Conservation (phyloP, 495 filamentous ascomycete species). For the Lineolata rhizophorae region DNA sequence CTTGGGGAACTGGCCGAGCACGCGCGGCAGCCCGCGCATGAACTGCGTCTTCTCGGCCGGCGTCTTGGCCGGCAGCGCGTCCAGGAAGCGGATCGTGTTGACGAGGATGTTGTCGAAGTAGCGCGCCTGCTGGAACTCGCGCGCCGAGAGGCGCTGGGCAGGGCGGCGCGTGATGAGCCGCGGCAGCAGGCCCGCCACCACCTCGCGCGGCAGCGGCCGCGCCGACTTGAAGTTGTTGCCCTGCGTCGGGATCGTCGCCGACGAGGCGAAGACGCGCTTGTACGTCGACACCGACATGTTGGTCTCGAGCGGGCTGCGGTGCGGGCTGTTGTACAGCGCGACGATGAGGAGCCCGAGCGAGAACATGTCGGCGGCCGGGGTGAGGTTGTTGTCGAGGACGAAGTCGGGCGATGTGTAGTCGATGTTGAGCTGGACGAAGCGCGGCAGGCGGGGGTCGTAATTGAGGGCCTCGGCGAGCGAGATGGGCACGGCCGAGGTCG, state of each 20-base stretch:
- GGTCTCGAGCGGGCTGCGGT: slow-evolving; percentile 63
- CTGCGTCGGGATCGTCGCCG: slow-evolving; percentile 51
- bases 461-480: slow-evolving; percentile 67
- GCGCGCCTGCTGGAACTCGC: slow-evolving; percentile 77
- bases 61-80: slow-evolving; percentile 76
- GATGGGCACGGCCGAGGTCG: slow-evolving; percentile 49
- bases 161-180: slow-evolving; percentile 67
- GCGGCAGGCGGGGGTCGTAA: slow-evolving; percentile 62
- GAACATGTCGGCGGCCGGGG: slow-evolving; percentile 68
- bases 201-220: slow-evolving; percentile 54
- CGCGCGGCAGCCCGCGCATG: slow-evolving; percentile 65
- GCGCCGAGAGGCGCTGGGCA: slow-evolving; percentile 65
- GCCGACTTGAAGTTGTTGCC: slow-evolving; percentile 70
- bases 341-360: slow-evolving; percentile 75
- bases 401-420: slow-evolving; percentile 93
- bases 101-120: slow-evolving; percentile 96
- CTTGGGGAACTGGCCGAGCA: slow-evolving; percentile 74
- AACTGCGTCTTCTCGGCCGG: slow-evolving; percentile 79
- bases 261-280: slow-evolving; percentile 55
- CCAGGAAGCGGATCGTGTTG: slow-evolving; percentile 84
- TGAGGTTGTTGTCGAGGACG: slow-evolving; percentile 65
- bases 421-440: slow-evolving; percentile 66
- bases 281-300: slow-evolving; percentile 59
- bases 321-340: slow-evolving; percentile 81
- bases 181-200: slow-evolving; percentile 52